Evolutionary conservation across 257 asterid species (phyloP).

Genomic region (Solanum pinnatisectum): DNA sequence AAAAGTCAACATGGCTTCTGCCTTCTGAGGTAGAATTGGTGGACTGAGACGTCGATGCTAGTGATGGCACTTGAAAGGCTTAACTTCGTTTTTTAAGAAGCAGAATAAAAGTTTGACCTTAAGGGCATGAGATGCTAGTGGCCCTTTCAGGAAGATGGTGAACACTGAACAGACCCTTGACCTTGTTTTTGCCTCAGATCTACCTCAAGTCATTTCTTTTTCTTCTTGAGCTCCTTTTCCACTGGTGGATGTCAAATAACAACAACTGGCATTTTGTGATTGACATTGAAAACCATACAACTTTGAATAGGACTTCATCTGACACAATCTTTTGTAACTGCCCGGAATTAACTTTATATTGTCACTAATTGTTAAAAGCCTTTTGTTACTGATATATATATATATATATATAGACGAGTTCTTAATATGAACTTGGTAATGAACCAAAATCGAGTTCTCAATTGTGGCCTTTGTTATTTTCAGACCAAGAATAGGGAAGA

Average conservation of each 20-base stretch:
- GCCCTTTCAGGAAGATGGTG: neutral
- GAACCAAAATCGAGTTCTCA: neutral
- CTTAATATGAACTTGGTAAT: neutral
- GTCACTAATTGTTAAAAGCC: neutral
- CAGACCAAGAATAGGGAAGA: neutral
- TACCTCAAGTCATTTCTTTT: neutral
- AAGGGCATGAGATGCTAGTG: neutral
- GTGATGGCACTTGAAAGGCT: neutral
- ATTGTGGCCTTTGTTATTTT: neutral
- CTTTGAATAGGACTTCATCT: neutral
- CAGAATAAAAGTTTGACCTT: neutral
- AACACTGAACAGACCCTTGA: neutral
- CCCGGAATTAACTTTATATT: neutral
- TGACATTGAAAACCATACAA: neutral
- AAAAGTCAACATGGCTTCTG: neutral
- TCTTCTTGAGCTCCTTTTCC: neutral
- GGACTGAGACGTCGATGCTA: neutral
- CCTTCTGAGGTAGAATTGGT: neutral
- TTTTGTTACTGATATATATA: neutral
- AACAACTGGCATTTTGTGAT: neutral
- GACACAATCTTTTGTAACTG: neutral
- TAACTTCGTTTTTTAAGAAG: neutral
- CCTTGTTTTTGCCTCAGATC: neutral
- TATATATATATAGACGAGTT: neutral
- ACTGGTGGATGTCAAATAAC: neutral